Conservation (phyloP, 352 stramenopile species). For the Phytophthora vignae region DNA sequence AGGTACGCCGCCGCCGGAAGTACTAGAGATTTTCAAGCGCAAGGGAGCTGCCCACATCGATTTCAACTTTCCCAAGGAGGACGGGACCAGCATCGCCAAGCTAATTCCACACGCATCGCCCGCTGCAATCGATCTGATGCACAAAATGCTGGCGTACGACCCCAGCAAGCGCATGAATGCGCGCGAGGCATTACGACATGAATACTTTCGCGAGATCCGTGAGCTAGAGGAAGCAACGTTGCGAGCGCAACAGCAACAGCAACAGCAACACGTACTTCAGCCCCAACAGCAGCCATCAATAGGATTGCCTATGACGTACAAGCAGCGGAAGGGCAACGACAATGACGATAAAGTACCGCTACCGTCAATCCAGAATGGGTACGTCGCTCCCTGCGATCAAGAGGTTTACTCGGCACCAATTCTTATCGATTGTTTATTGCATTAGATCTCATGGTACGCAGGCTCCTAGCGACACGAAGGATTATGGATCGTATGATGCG, state of each 20-base stretch:
- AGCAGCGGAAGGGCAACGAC: slow-evolving; percentile 63
- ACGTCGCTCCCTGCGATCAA: slow-evolving; percentile 5
- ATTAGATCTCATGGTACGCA: slow-evolving; percentile 35
- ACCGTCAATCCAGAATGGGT: slow-evolving; percentile 63
- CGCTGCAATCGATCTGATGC: slow-evolving; percentile 89
- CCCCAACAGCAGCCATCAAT: slow-evolving; percentile 31
- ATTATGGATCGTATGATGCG: slow-evolving; percentile 34
- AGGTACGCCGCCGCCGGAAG: slow-evolving; percentile 85
- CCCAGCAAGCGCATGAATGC: slow-evolving; percentile 91
- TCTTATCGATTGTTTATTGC: not conserved
- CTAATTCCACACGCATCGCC: slow-evolving; percentile 90
- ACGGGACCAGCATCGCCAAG: slow-evolving; percentile 85
- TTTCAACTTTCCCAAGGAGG: slow-evolving; percentile 92
- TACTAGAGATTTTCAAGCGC: slow-evolving; percentile 92
- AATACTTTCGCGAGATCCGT: slow-evolving; percentile 91
- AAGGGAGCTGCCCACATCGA: slow-evolving; percentile 93
- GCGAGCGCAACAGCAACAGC: slow-evolving; percentile 43
- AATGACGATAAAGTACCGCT: slow-evolving; percentile 60
- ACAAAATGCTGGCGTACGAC: slow-evolving; percentile 92
- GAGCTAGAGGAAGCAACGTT: slow-evolving; percentile 75
- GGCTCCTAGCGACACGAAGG: slow-evolving; percentile 28
- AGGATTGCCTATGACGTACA: slow-evolving; percentile 38
- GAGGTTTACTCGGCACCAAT: not conserved
- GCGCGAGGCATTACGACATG: slow-evolving; percentile 89
- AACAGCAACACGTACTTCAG: slow-evolving; percentile 38